Conservation (phyloP, 2,329 filamentous ascomycete species). For the Thielaviopsis musarum region DNA sequence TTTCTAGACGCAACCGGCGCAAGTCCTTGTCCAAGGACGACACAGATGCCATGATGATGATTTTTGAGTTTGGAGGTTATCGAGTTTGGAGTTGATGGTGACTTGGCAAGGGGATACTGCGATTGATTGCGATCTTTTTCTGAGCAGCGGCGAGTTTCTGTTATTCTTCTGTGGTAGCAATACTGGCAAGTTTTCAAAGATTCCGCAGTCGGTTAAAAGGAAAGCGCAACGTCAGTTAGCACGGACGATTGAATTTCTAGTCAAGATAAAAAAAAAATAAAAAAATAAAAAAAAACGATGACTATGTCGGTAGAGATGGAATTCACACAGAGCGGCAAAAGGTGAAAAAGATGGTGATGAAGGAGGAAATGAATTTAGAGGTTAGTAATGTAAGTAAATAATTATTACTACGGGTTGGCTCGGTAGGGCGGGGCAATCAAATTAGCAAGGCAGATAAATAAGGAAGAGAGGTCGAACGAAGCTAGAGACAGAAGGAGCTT, state of each 20-base stretch:
- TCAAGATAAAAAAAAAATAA: not conserved
- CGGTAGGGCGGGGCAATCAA: not conserved
- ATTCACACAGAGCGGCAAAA: too few species aligned
- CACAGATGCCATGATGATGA: conserved; percentile 65
- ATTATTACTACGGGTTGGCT: not conserved
- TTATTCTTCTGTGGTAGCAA: not conserved
- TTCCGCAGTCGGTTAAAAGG: not conserved
- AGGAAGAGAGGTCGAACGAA: not conserved
- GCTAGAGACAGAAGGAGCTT: not conserved
- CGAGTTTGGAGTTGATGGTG: too few species aligned
- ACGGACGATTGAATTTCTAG: not conserved
- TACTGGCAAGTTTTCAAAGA: not conserved
- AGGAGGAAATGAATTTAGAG: too few species aligned
- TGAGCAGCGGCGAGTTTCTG: not conserved
- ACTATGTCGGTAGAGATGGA: too few species aligned
- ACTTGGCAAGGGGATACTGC: not conserved
- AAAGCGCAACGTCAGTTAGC: not conserved
- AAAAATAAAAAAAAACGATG: too few species aligned
- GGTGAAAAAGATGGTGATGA: too few species aligned
- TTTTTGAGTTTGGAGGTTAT: too few species aligned
- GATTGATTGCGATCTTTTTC: not conserved
- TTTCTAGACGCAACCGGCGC: conserved; percentile 78
- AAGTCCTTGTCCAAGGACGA: conserved; percentile 88
- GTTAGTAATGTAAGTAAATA: not conserved
- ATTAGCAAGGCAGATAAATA: not conserved